These are phyloP conservation scores for Lichina pygmaea DNA, from an alignment of 495 filamentous ascomycete genomes.

Conservation along the genomic window DNA sequence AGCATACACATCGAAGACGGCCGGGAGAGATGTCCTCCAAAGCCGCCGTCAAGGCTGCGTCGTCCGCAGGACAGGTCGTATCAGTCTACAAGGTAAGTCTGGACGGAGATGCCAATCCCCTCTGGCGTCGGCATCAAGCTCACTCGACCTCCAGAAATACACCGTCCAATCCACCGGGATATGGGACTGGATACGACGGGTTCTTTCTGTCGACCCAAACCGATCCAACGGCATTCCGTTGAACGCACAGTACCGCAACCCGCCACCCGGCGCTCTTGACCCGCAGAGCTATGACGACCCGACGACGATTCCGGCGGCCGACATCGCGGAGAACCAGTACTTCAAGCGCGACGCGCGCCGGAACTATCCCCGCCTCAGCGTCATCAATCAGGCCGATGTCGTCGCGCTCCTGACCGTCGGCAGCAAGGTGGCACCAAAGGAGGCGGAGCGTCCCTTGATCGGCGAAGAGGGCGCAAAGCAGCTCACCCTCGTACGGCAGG, in stretches of 20 bases:
- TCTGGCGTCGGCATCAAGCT: neutral
- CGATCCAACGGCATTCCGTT: constrained; percentile 79
- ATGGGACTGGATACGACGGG: constrained; percentile 60
- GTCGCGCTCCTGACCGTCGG: constrained; percentile 69
- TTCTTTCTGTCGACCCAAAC: constrained; percentile 60
- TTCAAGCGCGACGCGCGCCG: constrained; percentile 84
- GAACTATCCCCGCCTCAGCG: constrained; percentile 57
- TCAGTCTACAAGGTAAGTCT: constrained; percentile 2
- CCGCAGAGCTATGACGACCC: constrained; percentile 66
- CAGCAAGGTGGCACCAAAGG: constrained; percentile 51
- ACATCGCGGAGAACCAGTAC: constrained; percentile 93
- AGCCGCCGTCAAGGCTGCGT: neutral
- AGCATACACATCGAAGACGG: neutral
- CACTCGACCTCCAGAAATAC: constrained; percentile 45
- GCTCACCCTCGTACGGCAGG: constrained; percentile 51
- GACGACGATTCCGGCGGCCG: constrained; percentile 70
- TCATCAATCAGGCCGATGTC: constrained; percentile 60
- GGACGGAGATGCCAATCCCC: neutral
- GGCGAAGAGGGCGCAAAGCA: constrained; percentile 65
- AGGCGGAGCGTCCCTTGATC: constrained; percentile 36
- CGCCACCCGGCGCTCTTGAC: constrained; percentile 54
- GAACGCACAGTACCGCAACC: constrained; percentile 78
- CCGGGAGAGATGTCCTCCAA: constrained; percentile 1
- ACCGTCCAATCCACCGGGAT: constrained; percentile 78
- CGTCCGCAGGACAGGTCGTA: neutral